These are phyloP conservation scores for Kalanchoe fedtschenkoi DNA, from an alignment of 164 flowering plant species.

Conservation along the genomic window DNA sequence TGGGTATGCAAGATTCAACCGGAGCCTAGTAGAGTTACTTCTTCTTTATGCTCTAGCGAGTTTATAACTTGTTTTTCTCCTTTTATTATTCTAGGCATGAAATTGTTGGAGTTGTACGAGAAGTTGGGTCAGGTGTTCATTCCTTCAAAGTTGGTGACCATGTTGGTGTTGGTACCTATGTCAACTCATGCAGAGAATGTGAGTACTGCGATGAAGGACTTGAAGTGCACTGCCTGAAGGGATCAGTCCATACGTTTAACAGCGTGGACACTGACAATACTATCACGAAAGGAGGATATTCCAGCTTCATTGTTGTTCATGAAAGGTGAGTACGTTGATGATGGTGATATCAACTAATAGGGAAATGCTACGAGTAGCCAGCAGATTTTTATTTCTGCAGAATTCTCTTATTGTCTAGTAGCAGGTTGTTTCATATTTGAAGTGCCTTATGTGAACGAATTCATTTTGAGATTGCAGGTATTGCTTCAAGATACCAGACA, in stretches of 20 bases:
- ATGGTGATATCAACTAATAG: not conserved
- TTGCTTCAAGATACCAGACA: constrained; percentile 54
- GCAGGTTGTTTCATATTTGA: not conserved
- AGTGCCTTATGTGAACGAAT: not conserved
- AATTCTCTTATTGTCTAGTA: not conserved
- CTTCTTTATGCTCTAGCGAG: not conserved
- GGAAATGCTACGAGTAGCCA: not conserved
- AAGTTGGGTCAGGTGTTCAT: constrained; percentile 51
- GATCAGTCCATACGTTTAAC: constrained; percentile 47
- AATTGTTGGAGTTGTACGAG: constrained; percentile 67
- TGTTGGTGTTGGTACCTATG: constrained; percentile 81
- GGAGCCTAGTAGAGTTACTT: no score
- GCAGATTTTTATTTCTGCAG: not conserved
- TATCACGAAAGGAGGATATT: constrained; percentile 79
- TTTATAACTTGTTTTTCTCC: not conserved
- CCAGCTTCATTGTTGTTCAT: constrained; percentile 54
- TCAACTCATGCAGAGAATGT: constrained; percentile 76
- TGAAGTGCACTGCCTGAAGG: constrained; percentile 51
- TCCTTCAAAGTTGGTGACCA: constrained; percentile 72
- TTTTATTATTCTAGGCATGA: constrained; percentile 49
- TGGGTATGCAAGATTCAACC: constrained; percentile 49
- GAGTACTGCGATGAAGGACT: constrained; percentile 46
- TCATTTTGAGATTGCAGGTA: no score
- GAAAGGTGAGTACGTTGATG: constrained; percentile 38
- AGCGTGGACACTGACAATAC: constrained; percentile 65